A percentile compares a stretch with the other conserved stretches of the same genome.
Evolutionary conservation across 208 protist genomes (phyloP).

Genomic region (Acanthamoeba triangularis): DNA sequence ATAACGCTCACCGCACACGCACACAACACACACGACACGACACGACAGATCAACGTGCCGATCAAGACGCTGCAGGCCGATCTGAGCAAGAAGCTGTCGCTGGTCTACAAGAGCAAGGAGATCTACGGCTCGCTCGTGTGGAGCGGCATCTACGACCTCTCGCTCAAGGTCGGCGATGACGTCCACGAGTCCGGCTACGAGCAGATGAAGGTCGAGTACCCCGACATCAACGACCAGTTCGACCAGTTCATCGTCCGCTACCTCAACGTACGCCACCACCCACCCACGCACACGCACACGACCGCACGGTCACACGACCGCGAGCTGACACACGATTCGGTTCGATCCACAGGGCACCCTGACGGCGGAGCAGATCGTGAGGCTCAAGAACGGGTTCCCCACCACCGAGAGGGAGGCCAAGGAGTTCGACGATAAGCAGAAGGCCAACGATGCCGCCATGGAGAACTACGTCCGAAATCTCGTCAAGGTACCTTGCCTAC

Average conservation of each 20-base stretch:
- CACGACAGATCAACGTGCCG: neutral
- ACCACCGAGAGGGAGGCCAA: conserved; percentile 47
- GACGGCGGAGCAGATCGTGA: conserved; percentile 34
- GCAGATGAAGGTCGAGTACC: conserved; percentile 35
- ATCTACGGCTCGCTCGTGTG: conserved; percentile 3
- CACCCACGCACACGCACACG: too few species aligned
- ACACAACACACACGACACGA: neutral
- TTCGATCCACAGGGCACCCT: neutral
- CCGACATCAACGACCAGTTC: conserved; percentile 59
- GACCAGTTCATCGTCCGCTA: conserved; percentile 63
- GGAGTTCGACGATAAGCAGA: conserved; percentile 38
- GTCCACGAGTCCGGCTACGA: neutral
- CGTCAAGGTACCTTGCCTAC: neutral
- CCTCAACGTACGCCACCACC: neutral
- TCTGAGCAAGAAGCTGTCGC: conserved; percentile 17
- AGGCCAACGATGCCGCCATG: neutral
- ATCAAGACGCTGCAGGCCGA: conserved; percentile 57
- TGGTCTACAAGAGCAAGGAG: conserved; percentile 21
- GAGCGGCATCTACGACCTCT: conserved; percentile 1
- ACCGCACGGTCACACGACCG: too few species aligned
- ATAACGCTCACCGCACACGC: too few species aligned
- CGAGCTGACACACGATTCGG: neutral
- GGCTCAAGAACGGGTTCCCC: conserved; percentile 40
- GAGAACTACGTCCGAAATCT: conserved; percentile 52
- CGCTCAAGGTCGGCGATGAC: conserved; percentile 1